These are phyloP conservation scores for Candida labiduridarum DNA, from an alignment of 1,139 yeast genomes.

Conservation along the genomic window DNA sequence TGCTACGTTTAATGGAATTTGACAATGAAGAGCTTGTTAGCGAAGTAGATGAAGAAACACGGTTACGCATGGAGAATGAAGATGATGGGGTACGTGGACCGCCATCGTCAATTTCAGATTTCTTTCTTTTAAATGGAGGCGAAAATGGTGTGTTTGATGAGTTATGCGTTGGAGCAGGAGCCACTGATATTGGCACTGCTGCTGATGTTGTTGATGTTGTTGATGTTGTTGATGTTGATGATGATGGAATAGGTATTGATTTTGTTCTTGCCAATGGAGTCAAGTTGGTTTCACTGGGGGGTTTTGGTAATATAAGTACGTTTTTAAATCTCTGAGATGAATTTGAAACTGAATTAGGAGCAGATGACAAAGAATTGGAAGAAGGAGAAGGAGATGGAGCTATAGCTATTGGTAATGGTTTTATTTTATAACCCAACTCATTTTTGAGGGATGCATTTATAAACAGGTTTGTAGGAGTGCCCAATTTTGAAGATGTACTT, in stretches of 20 bases:
- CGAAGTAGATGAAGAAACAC: constrained; percentile 17
- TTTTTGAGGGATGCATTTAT: constrained; percentile 8
- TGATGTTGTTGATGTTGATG: constrained; percentile 8
- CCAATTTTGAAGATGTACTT: constrained; percentile 11
- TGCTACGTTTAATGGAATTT: constrained; percentile 17
- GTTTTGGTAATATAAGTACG: constrained; percentile 48
- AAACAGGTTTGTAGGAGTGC: constrained; percentile 6
- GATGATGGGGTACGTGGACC: constrained; percentile 13
- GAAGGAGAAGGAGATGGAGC: constrained; percentile 14
- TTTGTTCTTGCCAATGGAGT: constrained; percentile 8
- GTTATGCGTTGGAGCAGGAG: constrained; percentile 1
- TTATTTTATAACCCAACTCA: constrained; percentile 5
- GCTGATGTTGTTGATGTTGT: constrained; percentile 20
- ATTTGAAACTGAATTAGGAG: constrained; percentile 13
- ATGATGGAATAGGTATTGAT: constrained; percentile 17
- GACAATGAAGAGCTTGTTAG: constrained; percentile 18
- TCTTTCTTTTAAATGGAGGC: constrained; percentile 43
- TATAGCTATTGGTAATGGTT: constrained; percentile 9
- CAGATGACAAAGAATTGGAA: constrained; percentile 13
- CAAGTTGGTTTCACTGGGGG: constrained; percentile 20
- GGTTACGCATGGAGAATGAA: constrained; percentile 12
- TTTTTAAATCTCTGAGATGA: constrained; percentile 34
- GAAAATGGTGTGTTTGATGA: constrained; percentile 25
- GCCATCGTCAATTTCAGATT: constrained; percentile 32
- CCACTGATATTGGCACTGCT: constrained; percentile 6